Evolutionary conservation across 1,284 basidiomycete genomes (phyloP), one percentile per base, ranked within the genome.

Genomic region (Boletellus sp.): DNA sequence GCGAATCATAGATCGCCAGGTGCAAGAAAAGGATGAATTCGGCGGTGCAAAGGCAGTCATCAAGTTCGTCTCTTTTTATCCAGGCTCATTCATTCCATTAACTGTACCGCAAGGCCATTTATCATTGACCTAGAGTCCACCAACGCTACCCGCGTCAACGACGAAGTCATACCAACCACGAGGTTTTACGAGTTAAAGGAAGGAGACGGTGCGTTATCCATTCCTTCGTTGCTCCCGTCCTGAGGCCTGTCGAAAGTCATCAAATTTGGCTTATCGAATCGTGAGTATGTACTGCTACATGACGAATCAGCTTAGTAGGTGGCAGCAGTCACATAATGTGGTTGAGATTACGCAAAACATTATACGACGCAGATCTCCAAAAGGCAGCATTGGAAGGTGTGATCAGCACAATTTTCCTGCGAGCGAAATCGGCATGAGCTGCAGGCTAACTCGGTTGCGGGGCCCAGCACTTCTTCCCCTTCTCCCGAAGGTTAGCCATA

Each of bases 41-140:
- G 95, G 95, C 3, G 80, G 79, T 45, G 73, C 78, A 8, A 92
- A 89, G 61, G 75, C 79, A 9, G 70, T 77, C 2, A 78, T 92
- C 42, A 96, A 96, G 93, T 92, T 52, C 34, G 86, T 75, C 5
- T 14, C 41, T 41, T 13, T 16, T 30, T 21, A 9, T 34, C 16
- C 17, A 29, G 8, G 10, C 37, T 41, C 45, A 25, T 33, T 19
- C 40, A 39, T 42, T 23, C 20, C 54, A 41, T 46, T 45, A 45
- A 53, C 32, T 40, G 33, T 30, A 22, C 35, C 22, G 54, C 30
- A 54, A 92, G 94, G 61, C 94, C 96, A 2, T 97, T 92, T 65
- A 80, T 97, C 42, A 94, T 97, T 52, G 95, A 99, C 67, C 80
- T 99, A 8, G 95, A 99, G 54, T 95, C 92, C 9, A 96, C 95